Conservation (phyloP, 2,329 filamentous ascomycete species). For the Massarina eburnea region DNA sequence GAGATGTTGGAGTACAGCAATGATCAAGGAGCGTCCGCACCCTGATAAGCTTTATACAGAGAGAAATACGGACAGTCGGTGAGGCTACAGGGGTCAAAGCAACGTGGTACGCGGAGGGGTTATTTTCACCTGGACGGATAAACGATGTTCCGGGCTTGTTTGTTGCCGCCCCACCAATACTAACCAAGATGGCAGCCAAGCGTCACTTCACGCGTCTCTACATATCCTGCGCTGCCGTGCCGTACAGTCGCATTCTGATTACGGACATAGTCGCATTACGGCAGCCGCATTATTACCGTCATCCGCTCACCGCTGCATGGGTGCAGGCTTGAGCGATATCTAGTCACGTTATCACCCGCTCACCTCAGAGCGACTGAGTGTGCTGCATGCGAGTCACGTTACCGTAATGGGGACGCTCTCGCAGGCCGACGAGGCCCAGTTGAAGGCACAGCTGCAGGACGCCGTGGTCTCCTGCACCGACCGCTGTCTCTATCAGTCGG, state of each 20-base stretch:
- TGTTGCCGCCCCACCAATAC: neutral
- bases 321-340: no score
- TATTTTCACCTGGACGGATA: neutral
- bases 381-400: neutral
- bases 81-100: neutral
- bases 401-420: conserved; percentile 38
- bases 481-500: conserved; percentile 89
- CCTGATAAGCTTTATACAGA: neutral
- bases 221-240: neutral
- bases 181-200: conserved; percentile 15
- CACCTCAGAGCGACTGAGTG: no score
- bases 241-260: neutral
- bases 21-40: neutral
- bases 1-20: neutral
- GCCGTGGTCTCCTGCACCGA: conserved; percentile 91
- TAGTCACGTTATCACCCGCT: no score
- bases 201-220: conserved; percentile 20
- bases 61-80: no score
- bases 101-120: neutral
- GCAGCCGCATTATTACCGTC: no score
- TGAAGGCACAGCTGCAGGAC: conserved; percentile 76
- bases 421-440: conserved; percentile 54
- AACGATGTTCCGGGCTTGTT: neutral
- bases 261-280: no score
- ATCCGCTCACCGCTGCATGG: no score